Evolutionary conservation across 352 stramenopile genomes (phyloP), one percentile per base, ranked within the genome.

Genomic region (Pythium biforme): DNA sequence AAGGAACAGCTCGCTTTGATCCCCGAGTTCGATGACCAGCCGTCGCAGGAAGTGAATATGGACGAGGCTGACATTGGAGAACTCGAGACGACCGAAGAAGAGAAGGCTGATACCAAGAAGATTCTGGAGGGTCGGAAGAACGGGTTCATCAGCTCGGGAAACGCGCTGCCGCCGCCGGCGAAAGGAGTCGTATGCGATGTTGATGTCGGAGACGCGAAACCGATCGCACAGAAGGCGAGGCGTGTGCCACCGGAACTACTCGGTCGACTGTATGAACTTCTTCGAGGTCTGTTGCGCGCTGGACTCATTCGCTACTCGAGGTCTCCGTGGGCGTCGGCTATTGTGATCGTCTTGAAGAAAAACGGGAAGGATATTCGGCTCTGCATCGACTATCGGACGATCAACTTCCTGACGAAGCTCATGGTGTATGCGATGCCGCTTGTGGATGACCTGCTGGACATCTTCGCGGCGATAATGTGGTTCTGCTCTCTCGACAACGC

Each of bases 121-220:
- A 66, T 67, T 8, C 55, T 78, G 12, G 62, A 59, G 51, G 20
- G 34, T 12, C 10, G 45, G 0, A 1, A 5, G 6, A 49, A 64
- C 26, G 29, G 64, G 2, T 45, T 70, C 3, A 73, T 72, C 48
- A 59, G 62, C 0, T 70, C 68, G 19, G 64, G 53, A 0, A 75
- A 77, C 9, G 63, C 63, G 0, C 22, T 77, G 0, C 59, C 66
- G 0, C 47, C 56, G 1, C 39, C 63, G 5, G 66, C 59, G 4
- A 37, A 37, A 11, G 31, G 31, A 54, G 0, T 63, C 2, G 11
- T 65, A 11, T 37, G 31, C 31, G 67, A 75, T 23, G 72, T 77
- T 10, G 70, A 74, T n/a, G 55, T 70, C 0, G 53, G 67, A 0
- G 49, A 55, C 7, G 64, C 60, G 0, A 51, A 46, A 3, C 67